A percentile compares a stretch with the other conserved stretches of the same genome.
Conservation (phyloP, 352 stramenopile genomes). For the Phytophthora sojae region DNA sequence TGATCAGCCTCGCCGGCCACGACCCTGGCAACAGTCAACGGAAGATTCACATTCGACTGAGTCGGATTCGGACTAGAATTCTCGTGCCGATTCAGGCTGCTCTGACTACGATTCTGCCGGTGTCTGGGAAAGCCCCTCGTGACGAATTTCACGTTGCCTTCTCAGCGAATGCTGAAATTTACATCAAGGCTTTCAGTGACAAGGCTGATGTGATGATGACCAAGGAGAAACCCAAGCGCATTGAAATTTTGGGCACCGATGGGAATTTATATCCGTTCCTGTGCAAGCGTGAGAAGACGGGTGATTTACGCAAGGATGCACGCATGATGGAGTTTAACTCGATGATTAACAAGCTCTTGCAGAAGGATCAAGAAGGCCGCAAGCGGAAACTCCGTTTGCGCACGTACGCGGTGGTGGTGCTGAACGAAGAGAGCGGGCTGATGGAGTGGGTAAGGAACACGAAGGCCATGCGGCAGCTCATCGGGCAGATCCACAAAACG, state of each 20-base stretch:
- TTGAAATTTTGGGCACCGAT: constrained; percentile 89
- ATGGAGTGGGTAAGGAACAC: constrained; percentile 99
- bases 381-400: constrained; percentile 95
- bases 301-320: constrained; percentile 99
- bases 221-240: constrained; percentile 99
- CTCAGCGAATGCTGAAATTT: constrained; percentile 72
- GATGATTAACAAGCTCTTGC: constrained; percentile 99
- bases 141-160: constrained; percentile 70
- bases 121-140: constrained; percentile 63
- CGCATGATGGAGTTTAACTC: constrained; percentile 99
- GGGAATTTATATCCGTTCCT: constrained; percentile 91
- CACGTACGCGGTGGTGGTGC: constrained; percentile 99
- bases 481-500: constrained; percentile 89
- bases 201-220: constrained; percentile 97
- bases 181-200: constrained; percentile 91
- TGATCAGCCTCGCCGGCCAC: constrained; percentile 94
- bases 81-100: constrained; percentile 83
- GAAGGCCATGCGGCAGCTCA: constrained; percentile 92
- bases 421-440: constrained; percentile 99
- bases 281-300: constrained; percentile 98
- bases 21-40: constrained; percentile 74
- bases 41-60: constrained; percentile 86
- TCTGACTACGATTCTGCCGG: constrained; percentile 76
- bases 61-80: constrained; percentile 72
- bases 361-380: constrained; percentile 88